Conservation (phyloP, 1,284 basidiomycete species). For the Singerocomus inundabilis region DNA sequence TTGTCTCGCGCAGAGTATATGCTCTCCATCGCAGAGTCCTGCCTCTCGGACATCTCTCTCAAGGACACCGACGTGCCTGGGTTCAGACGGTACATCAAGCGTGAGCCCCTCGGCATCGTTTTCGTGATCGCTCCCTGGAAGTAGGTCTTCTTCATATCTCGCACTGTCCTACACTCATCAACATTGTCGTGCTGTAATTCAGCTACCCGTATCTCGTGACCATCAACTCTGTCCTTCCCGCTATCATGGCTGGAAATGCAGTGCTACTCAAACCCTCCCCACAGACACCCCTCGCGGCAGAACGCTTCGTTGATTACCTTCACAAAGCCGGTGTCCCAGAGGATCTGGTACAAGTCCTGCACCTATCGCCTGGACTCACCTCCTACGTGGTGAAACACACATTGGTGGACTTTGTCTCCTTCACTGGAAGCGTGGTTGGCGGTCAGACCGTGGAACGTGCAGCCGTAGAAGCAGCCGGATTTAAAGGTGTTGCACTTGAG, state of each 20-base stretch:
- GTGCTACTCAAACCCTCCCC: conserved; percentile 94
- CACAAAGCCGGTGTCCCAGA: conserved; percentile 73
- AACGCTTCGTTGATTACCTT: conserved; percentile 74
- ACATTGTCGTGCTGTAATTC: neutral
- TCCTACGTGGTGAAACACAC: conserved; percentile 66
- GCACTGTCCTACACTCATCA: neutral
- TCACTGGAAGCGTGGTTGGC: conserved; percentile 83
- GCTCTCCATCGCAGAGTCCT: conserved; percentile 77
- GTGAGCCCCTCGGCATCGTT: conserved; percentile 85
- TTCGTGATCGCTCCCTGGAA: conserved; percentile 90
- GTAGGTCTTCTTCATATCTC: conserved; percentile 42
- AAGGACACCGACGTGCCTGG: conserved; percentile 78
- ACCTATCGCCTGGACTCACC: conserved; percentile 70
- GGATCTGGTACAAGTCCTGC: conserved; percentile 77
- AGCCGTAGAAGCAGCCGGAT: conserved; percentile 59
- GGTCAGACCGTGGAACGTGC: conserved; percentile 65
- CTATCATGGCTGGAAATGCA: conserved; percentile 84
- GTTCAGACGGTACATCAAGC: conserved; percentile 79
- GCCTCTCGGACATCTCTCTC: conserved; percentile 76
- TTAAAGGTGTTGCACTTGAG: conserved; percentile 81
- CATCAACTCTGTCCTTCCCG: conserved; percentile 89
- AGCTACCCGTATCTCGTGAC: conserved; percentile 89
- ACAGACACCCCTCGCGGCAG: conserved; percentile 87
- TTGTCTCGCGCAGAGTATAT: conserved; percentile 82
- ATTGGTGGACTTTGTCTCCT: conserved; percentile 78